A percentile compares a stretch with the other conserved stretches of the same genome.
These are phyloP conservation scores for Nematocida major DNA, from an alignment of 371 early-diverging fungal genomes.

Conservation along the genomic window DNA sequence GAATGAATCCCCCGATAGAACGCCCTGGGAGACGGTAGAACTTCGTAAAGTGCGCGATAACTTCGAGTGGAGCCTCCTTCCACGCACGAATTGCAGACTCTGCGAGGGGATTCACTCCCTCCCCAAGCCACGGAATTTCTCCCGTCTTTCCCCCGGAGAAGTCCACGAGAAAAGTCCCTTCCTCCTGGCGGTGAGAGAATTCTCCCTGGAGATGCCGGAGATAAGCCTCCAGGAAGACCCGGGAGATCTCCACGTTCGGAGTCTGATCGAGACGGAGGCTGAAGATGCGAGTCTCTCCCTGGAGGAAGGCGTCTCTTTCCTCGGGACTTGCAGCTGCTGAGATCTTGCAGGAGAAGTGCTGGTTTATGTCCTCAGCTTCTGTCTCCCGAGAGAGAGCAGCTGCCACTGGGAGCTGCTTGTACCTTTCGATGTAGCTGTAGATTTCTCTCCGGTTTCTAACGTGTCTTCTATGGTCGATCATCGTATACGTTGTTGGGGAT, in stretches of 20 bases:
- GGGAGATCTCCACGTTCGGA: neutral
- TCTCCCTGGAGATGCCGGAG: conserved; percentile 21
- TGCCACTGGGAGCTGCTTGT: conserved; percentile 8
- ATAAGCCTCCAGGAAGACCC: conserved; percentile 51
- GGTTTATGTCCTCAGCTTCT: neutral
- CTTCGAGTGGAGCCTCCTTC: no score
- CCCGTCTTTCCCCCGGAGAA: neutral
- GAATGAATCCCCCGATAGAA: conserved; percentile 19
- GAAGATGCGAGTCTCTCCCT: conserved; percentile 57
- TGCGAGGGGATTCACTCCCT: neutral
- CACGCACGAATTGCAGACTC: no score
- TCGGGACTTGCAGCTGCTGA: neutral
- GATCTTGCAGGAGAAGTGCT: conserved; percentile 19
- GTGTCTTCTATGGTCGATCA: neutral
- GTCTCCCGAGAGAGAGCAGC: neutral
- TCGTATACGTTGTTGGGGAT: neutral
- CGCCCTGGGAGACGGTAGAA: conserved; percentile 43
- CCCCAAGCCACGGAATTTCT: conserved; percentile 29
- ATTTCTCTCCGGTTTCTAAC: conserved; percentile 12
- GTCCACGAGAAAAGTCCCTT: neutral
- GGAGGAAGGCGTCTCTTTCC: conserved; percentile 49
- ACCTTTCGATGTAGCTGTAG: conserved; percentile 30
- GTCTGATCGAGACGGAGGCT: conserved; percentile 26
- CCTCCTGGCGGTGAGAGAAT: neutral
- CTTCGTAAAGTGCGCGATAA: conserved; percentile 59